Conservation (phyloP, 2,329 filamentous ascomycete species). For the Fusarium siculi region DNA sequence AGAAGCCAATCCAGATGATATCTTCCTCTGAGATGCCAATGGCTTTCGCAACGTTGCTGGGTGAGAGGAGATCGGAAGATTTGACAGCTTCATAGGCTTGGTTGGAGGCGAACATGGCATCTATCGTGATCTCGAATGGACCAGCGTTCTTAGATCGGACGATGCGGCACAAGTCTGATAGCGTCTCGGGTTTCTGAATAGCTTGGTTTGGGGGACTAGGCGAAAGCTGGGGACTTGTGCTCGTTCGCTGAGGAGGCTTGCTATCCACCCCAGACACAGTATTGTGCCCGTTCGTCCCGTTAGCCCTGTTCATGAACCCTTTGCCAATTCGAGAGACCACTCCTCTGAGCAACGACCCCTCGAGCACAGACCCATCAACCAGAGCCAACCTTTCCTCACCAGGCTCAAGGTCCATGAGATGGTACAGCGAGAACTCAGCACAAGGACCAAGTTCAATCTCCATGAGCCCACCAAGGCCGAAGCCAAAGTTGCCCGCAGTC, state of each 20-base stretch:
- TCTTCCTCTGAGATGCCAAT: conserved; percentile 44
- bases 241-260: neutral
- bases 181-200: neutral
- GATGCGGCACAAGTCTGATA: conserved; percentile 52
- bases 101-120: conserved; percentile 58
- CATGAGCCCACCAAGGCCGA: conserved; percentile 45
- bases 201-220: rapidly evolving
- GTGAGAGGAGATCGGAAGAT: conserved; percentile 13
- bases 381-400: conserved; percentile 37
- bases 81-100: conserved; percentile 45
- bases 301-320: neutral
- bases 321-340: conserved; percentile 6
- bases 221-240: neutral
- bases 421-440: conserved; percentile 59
- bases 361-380: neutral
- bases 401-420: conserved; percentile 56
- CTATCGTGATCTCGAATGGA: conserved; percentile 61
- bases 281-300: rapidly evolving
- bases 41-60: conserved; percentile 16
- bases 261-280: neutral
- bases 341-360: neutral
- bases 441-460: conserved; percentile 49
- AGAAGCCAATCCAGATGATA: conserved; percentile 54
- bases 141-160: conserved; percentile 60
- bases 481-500: conserved; percentile 62